Evolutionary conservation across 2,329 filamentous ascomycete species (phyloP).

Genomic region (Teratosphaeria zuluensis): DNA sequence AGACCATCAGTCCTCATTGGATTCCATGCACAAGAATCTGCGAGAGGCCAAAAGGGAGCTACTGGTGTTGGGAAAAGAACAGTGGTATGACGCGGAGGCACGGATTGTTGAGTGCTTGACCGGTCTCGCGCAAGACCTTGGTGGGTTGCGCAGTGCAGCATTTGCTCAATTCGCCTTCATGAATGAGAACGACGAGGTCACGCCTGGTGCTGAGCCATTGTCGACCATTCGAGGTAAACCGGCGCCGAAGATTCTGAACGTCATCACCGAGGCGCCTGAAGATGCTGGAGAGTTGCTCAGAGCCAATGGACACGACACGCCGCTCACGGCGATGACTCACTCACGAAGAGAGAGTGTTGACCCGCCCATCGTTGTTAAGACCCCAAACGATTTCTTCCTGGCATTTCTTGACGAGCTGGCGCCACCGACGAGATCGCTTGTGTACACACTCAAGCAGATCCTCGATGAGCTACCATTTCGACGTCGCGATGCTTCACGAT

Average conservation of each 20-base stretch:
- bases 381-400: conserved; percentile 73
- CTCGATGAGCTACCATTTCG: conserved; percentile 78
- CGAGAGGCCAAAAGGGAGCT: conserved; percentile 85
- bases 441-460: conserved; percentile 79
- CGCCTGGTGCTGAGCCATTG: neutral
- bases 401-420: conserved; percentile 82
- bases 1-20: conserved; percentile 58
- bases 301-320: neutral
- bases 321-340: neutral
- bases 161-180: conserved; percentile 80
- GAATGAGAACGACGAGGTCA: conserved; percentile 42
- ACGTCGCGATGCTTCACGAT: conserved; percentile 19
- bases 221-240: neutral
- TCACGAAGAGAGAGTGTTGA: conserved; percentile 2
- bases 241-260: conserved; percentile 3
- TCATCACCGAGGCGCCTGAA: conserved; percentile 7
- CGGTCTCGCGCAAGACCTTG: conserved; percentile 75
- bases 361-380: conserved; percentile 6
- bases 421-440: conserved; percentile 92
- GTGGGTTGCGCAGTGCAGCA: conserved; percentile 80
- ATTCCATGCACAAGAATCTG: conserved; percentile 64
- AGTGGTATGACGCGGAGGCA: conserved; percentile 68
- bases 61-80: conserved; percentile 69
- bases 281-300: neutral
- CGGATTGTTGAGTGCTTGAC: conserved; percentile 72